Conservation (phyloP, 2,329 filamentous ascomycete species). For the Penicillium italicum region DNA sequence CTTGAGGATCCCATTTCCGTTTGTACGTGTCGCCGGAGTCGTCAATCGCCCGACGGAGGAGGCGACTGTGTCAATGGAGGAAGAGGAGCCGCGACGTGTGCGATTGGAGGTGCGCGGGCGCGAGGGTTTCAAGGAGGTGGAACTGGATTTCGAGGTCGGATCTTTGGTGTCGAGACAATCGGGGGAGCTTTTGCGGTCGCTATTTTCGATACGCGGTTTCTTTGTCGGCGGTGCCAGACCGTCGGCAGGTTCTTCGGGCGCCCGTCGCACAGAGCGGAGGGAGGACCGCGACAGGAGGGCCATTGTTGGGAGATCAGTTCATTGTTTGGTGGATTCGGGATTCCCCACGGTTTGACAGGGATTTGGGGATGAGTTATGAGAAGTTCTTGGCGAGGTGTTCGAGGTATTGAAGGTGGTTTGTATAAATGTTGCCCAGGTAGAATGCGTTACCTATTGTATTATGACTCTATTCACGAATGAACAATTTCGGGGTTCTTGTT, state of each 20-base stretch:
- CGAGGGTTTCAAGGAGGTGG: constrained; percentile 15
- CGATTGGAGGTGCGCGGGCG: constrained; percentile 15
- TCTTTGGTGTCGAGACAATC: constrained; percentile 31
- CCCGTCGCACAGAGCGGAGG: constrained; percentile 34
- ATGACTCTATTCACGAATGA: not conserved
- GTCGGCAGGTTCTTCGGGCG: constrained; percentile 21
- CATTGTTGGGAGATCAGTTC: constrained; percentile 27
- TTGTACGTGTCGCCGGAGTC: constrained; percentile 9
- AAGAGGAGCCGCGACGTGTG: constrained; percentile 15
- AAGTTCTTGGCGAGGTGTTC: constrained; percentile 11
- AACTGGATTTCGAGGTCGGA: not conserved
- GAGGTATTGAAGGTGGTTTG: not conserved
- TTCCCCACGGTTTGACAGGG: constrained; percentile 1
- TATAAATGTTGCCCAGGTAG: not conserved
- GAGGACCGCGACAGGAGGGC: constrained; percentile 34
- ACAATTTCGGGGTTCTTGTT: not conserved
- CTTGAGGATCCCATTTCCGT: constrained; percentile 13
- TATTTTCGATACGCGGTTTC: constrained; percentile 24
- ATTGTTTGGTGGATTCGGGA: constrained; percentile 16
- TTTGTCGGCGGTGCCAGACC: constrained; percentile 24
- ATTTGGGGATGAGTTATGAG: constrained; percentile 2
- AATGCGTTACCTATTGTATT: not conserved
- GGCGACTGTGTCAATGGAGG: constrained; percentile 16
- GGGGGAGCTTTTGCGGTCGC: constrained; percentile 31
- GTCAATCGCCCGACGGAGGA: constrained; percentile 12